Evolutionary conservation across 2,329 filamentous ascomycete species (phyloP).

Genomic region (Herpotrichia juniperi): DNA sequence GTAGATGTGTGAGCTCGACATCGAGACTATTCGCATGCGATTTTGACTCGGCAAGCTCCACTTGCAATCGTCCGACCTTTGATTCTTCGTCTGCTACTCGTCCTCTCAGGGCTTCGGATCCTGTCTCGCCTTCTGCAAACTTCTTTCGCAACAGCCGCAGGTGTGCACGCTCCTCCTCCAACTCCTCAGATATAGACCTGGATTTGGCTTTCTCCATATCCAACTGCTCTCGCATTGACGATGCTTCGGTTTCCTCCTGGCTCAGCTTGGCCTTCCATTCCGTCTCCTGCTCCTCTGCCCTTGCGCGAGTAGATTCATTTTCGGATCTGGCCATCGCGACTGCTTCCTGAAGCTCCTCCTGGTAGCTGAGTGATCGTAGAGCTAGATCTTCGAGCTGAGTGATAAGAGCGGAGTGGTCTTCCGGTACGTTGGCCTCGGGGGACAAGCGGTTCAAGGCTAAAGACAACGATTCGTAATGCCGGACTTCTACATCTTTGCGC

Average conservation of each 20-base stretch:
- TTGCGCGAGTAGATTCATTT: constrained; percentile 49
- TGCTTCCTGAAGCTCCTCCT: constrained; percentile 53
- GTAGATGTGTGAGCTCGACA: constrained; percentile 73
- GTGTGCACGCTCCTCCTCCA: constrained; percentile 72
- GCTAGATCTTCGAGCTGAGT: constrained; percentile 53
- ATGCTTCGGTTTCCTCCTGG: constrained; percentile 45
- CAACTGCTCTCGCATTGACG: constrained; percentile 50
- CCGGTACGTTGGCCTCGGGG: constrained; percentile 39
- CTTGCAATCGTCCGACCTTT: constrained; percentile 69
- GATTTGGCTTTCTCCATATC: constrained; percentile 55
- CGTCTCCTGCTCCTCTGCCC: constrained; percentile 48
- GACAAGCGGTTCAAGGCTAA: constrained; percentile 48
- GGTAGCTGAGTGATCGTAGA: constrained; percentile 49
- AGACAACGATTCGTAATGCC: constrained; percentile 34
- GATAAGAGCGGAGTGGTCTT: constrained; percentile 46
- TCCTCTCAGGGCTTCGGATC: constrained; percentile 78
- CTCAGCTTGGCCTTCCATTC: constrained; percentile 44
- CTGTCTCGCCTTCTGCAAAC: constrained; percentile 82
- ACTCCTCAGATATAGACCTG: constrained; percentile 55
- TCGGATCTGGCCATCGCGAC: constrained; percentile 54
- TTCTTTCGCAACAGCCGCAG: constrained; percentile 71
- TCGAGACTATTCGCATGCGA: constrained; percentile 78
- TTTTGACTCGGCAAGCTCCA: constrained; percentile 75
- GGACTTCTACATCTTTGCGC: constrained; percentile 51
- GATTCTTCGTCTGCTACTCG: constrained; percentile 77